Base-by-base conservation (phyloP, 2,329 filamentous ascomycete species). In the Microsporum canis region DNA sequence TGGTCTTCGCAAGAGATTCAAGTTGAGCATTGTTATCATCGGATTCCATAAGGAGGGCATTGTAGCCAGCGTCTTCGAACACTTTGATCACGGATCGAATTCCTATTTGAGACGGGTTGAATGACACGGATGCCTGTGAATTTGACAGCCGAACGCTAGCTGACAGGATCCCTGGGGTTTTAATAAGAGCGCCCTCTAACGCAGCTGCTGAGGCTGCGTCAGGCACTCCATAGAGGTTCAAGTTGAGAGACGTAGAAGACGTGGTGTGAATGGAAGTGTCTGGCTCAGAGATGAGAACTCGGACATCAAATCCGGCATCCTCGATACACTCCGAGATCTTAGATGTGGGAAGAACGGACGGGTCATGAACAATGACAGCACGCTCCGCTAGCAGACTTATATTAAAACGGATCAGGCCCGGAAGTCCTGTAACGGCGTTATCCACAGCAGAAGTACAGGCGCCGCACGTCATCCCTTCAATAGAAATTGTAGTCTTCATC, bases 11-110 rank as follows among this genome's bases (percentile, higher is more conserved):
- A 1, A 99, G 81, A 0, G 94, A 97, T 73, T 97, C 91, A 1
- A 99, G 82, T 71, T 99, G 94, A 0, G 94, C 92, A 70, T 95
- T 95, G 72, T 95, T 97, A 75, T 99, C 94, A 68, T 97, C 90
- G 59, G 86, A 88, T 66, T 97, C 92, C 0, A 91, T 87, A 8
- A 97, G 83, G 1, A 99, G 78, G 1, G 92, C 94, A 71, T 96
- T 96, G 72, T 88, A 89, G 1, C 92, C 91, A 23, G 84, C 79
- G n/a, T 80, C 79, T 74, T 99, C 92, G 49, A 96, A 84, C 0
- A 83, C 77, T 68, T 91, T 89, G 5, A 96, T 92, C 38, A 97
- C 82, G 3, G 83, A 84, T 49, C 94, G 86, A 27, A 99, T 82
- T 2, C 94, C 92, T 59, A 88, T 84, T 12, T 87, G 76, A 17